phyloP scores from a whole-genome alignment of 768 basidiomycete genomes.

The Mycena sanguinolenta region DNA sequence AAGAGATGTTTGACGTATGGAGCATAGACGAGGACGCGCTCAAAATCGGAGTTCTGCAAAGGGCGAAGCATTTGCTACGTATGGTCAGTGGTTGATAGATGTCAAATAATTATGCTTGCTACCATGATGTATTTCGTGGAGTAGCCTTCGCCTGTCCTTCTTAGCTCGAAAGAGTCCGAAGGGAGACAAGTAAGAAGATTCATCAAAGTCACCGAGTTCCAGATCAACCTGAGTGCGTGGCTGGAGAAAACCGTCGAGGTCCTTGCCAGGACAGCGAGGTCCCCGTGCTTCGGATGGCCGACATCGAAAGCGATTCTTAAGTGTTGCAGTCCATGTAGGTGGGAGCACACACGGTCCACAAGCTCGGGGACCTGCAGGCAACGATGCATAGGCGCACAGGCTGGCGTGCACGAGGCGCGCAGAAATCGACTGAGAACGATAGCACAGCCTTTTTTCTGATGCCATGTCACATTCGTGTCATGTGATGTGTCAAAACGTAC shows the following conservation, averaged over 20 bases:
- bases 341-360: not conserved
- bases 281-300: not conserved
- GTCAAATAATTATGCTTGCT: not conserved
- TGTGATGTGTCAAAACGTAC: no score
- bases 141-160: not conserved
- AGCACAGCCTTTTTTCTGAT: no score
- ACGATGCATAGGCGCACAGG: conserved; percentile 18
- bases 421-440: no score
- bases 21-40: not conserved
- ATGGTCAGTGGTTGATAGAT: not conserved
- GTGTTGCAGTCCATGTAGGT: not conserved
- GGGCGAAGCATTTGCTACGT: not conserved
- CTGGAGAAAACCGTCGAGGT: not conserved
- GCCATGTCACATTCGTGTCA: no score
- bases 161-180: conserved; percentile 1
- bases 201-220: not conserved
- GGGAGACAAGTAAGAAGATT: conserved; percentile 4
- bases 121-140: not conserved
- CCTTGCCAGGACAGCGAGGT: no score
- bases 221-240: not conserved
- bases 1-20: not conserved
- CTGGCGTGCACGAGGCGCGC: no score
- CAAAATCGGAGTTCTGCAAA: not conserved
- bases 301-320: not conserved
- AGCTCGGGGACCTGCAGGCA: conserved; percentile 5